Evolutionary conservation across 345 rosid species (phyloP).

Genomic region (Populus pruinosa): DNA sequence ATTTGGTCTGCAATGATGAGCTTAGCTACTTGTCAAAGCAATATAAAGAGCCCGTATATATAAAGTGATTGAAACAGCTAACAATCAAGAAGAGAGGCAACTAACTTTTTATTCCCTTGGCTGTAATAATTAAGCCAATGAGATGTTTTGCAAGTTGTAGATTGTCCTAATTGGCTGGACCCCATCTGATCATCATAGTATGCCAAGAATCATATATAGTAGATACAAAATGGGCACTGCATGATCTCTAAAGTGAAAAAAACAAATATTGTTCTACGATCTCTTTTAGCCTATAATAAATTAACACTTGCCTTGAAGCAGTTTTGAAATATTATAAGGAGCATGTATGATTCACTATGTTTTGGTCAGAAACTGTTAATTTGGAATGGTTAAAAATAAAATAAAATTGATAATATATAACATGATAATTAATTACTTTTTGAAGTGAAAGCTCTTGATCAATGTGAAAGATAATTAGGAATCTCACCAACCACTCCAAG

Average conservation of each 20-base stretch:
- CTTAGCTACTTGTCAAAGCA: not conserved
- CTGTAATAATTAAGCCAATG: not conserved
- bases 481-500: not conserved
- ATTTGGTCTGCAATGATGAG: not conserved
- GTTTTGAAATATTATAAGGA: not conserved
- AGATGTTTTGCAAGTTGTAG: not conserved
- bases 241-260: not conserved
- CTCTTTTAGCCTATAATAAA: not conserved
- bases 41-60: no score
- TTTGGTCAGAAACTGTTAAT: no score
- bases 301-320: not conserved
- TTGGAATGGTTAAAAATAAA: no score
- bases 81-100: not conserved
- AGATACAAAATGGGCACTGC: constrained; percentile 2
- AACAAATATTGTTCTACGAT: not conserved
- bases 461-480: not conserved
- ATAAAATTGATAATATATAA: no score
- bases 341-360: no score
- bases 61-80: constrained; percentile 13
- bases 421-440: no score
- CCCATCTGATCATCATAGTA: constrained; percentile 4
- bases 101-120: not conserved
- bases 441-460: no score
- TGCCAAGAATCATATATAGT: not conserved
- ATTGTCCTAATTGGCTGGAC: constrained; percentile 7